Evolutionary conservation across 2,329 filamentous ascomycete genomes (phyloP), one percentile per base, ranked within the genome.

Genomic region (Fusarium devonianum): DNA sequence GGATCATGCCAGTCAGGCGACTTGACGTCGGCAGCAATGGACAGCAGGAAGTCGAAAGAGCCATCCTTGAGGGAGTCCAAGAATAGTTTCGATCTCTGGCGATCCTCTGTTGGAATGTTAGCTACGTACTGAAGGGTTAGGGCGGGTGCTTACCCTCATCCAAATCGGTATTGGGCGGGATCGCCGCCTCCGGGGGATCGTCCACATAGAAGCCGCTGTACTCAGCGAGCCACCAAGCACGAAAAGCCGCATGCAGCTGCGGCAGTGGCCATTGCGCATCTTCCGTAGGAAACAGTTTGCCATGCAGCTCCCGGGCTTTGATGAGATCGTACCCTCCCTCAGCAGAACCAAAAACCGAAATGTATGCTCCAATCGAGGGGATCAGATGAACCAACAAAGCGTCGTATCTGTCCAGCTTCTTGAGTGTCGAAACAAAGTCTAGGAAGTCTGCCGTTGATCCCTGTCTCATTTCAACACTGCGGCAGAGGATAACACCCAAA

Each of bases 201-300:
- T 96, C 91, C 49, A 90, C 80, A 68, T 92, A 96, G 78, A 91
- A 90, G 3, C 91, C 90, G 60, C 90, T 94, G 72, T 97, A 97
- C 66, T 97, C 92, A 22, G 90, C 87, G 35, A 97, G 81, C 94
- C 94, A 99, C 81, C 90, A 92, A 4, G 88, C 84, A 44, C 84
- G 82, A 10, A 92, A 81, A 4, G 90, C 88, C 34, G 92, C 90
- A 63, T 92, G 88, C 10, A 97, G 80, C 61, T 87, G 88, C 12
- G 86, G 78, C 28, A 96, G 70, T 16, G 81, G 78, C 89, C 92
- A 96, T 12, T 80, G 75, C 30, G 87, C 77, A 51, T 85, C 83
- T 38, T 92, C 88, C 34, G 83, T 76, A 26, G 82, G 80, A 58
- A 87, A 84, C 16, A 97, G 78, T 25, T 84, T 77, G 11, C 79